A percentile compares a stretch with the other conserved stretches of the same genome.
Conservation (phyloP, 371 early-diverging fungal genomes). For the Mucor saturninus region DNA sequence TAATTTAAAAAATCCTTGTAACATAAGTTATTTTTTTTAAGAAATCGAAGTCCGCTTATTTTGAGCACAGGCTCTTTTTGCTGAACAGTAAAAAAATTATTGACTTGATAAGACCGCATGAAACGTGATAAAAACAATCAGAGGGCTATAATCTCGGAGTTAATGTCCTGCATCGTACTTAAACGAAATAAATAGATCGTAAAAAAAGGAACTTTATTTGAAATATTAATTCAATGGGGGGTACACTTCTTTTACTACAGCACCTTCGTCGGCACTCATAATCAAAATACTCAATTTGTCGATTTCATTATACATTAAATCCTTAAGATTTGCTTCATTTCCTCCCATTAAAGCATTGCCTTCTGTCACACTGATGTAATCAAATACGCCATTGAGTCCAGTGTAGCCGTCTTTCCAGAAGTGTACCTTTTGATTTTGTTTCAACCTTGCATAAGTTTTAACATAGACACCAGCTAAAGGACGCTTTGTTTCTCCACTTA, state of each 20-base stretch:
- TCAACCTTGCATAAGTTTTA: conserved; percentile 61
- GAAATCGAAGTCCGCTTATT: too few relatives aligned
- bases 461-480: conserved; percentile 63
- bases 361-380: conserved; percentile 59
- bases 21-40: too few relatives aligned
- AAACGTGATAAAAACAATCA: too few relatives aligned
- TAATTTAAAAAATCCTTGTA: too few relatives aligned
- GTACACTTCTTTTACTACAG: conserved; percentile 44
- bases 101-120: too few relatives aligned
- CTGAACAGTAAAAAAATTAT: too few relatives aligned
- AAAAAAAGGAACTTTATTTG: too few relatives aligned
- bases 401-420: conserved; percentile 75
- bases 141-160: background rate
- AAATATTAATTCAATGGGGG: conserved; percentile 28
- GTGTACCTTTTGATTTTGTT: conserved; percentile 23
- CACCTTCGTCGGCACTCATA: conserved; percentile 35
- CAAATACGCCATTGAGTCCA: conserved; percentile 63
- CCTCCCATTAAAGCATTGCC: conserved; percentile 39
- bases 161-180: background rate
- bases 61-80: too few relatives aligned
- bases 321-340: conserved; percentile 1
- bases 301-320: conserved; percentile 22
- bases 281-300: conserved; percentile 47
- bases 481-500: conserved; percentile 32
- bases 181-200: background rate